Evolutionary conservation across 495 filamentous ascomycete species (phyloP).

Genomic region (Penicillium crystallinum): DNA sequence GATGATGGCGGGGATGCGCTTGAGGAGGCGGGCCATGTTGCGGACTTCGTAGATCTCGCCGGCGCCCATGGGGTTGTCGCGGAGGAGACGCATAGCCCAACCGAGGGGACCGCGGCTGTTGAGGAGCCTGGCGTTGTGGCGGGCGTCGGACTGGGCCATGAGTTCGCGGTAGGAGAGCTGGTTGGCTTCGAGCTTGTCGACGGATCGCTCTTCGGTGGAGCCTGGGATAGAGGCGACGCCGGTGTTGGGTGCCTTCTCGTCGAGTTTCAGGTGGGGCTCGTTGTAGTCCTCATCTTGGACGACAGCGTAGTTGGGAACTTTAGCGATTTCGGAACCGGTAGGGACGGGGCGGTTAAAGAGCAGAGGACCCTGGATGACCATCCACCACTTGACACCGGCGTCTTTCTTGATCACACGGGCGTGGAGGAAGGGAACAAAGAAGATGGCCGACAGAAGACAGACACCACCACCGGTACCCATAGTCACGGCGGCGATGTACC

Average conservation of each 20-base stretch:
- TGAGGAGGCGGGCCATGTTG: conserved; percentile 54
- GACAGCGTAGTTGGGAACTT: conserved; percentile 52
- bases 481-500: conserved; percentile 53
- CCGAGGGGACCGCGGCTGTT: conserved; percentile 57
- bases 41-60: conserved; percentile 62
- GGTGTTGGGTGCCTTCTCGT: conserved; percentile 29
- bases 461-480: conserved; percentile 50
- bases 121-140: conserved; percentile 49
- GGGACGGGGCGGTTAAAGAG: conserved; percentile 45
- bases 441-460: conserved; percentile 46
- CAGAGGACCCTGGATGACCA: conserved; percentile 48
- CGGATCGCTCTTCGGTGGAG: conserved; percentile 41
- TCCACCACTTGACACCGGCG: conserved; percentile 47
- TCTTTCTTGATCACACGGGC: conserved; percentile 53
- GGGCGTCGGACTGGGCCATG: conserved; percentile 43
- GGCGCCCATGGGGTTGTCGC: conserved; percentile 60
- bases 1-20: conserved; percentile 57
- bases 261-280: conserved; percentile 17
- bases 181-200: conserved; percentile 34
- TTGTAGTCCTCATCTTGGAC: conserved; percentile 39
- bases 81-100: conserved; percentile 68
- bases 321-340: conserved; percentile 35
- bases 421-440: conserved; percentile 56
- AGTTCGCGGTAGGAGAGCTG: conserved; percentile 53
- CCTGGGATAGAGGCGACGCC: conserved; percentile 8